Evolutionary conservation across 2,329 filamentous ascomycete species (phyloP).

Genomic region (Penicillium sp.): DNA sequence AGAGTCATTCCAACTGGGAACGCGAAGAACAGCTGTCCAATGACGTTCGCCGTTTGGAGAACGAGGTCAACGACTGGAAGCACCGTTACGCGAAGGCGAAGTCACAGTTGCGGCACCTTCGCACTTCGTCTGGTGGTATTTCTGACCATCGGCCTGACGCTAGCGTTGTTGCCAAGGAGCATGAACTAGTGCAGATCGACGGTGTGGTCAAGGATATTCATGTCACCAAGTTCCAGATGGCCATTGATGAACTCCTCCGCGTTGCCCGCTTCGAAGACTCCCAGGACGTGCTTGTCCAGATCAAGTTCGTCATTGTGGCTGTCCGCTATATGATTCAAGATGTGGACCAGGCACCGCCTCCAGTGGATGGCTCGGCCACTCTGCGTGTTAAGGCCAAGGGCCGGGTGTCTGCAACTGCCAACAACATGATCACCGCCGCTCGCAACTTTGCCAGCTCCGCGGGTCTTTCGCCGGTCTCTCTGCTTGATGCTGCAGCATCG

Average conservation of each 20-base stretch:
- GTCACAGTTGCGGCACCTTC: conserved; percentile 75
- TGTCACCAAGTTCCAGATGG: conserved; percentile 89
- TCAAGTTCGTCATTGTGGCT: conserved; percentile 78
- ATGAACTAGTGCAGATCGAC: conserved; percentile 64
- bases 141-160: conserved; percentile 43
- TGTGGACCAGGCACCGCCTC: conserved; percentile 56
- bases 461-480: conserved; percentile 84
- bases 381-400: conserved; percentile 67
- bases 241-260: conserved; percentile 83
- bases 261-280: conserved; percentile 69
- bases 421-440: conserved; percentile 89
- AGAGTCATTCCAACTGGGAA: conserved; percentile 72
- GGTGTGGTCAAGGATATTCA: conserved; percentile 87
- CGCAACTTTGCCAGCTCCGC: conserved; percentile 82
- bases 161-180: conserved; percentile 57
- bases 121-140: conserved; percentile 73
- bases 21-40: conserved; percentile 72
- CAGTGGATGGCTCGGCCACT: conserved; percentile 52
- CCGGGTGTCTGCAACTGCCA: conserved; percentile 85
- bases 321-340: conserved; percentile 82
- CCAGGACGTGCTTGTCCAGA: conserved; percentile 70
- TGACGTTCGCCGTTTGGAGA: conserved; percentile 70
- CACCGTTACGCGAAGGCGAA: conserved; percentile 81
- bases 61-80: conserved; percentile 84
- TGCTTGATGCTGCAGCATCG: conserved; percentile 87